Conservation (phyloP, 345 rosid species). For the Populus davidiana region DNA sequence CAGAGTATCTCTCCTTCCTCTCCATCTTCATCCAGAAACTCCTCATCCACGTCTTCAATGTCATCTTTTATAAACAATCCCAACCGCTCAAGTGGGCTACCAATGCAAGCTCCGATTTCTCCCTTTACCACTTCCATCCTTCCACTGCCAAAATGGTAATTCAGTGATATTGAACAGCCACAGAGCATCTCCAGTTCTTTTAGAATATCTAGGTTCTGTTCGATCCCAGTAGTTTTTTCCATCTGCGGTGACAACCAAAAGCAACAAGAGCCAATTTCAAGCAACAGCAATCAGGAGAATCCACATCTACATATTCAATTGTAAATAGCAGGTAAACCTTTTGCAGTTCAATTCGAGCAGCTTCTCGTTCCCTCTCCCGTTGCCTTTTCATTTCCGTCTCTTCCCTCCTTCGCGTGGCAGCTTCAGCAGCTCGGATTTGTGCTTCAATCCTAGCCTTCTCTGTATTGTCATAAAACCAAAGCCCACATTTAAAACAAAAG, state of each 20-base stretch:
- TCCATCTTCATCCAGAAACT: constrained; percentile 25
- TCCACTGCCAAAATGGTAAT: constrained; percentile 4
- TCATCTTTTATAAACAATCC: constrained; percentile 65
- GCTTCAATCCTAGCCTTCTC: constrained; percentile 76
- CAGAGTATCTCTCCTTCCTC: constrained; percentile 82
- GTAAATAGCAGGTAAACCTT: constrained; percentile 38
- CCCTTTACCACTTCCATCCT: constrained; percentile 20
- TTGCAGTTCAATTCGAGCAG: constrained; percentile 59
- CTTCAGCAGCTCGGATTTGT: constrained; percentile 61
- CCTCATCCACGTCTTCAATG: constrained; percentile 37
- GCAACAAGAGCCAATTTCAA: neutral
- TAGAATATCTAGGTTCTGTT: constrained; percentile 38
- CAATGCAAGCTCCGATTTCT: constrained; percentile 15
- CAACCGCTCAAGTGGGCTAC: constrained; percentile 44
- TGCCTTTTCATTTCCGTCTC: constrained; percentile 53
- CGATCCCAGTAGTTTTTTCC: constrained; percentile 52
- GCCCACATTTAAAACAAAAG: neutral
- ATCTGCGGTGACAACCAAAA: constrained; percentile 35
- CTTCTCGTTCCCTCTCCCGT: constrained; percentile 64
- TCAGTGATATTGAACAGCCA: constrained; percentile 40
- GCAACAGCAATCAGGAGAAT: no score
- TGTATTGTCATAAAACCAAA: constrained; percentile 22
- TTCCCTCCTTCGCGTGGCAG: constrained; percentile 45
- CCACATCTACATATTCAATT: neutral
- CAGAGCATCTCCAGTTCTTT: constrained; percentile 54